These are phyloP conservation scores for Pholiota molesta DNA, from an alignment of 768 basidiomycete species.

Conservation along the genomic window DNA sequence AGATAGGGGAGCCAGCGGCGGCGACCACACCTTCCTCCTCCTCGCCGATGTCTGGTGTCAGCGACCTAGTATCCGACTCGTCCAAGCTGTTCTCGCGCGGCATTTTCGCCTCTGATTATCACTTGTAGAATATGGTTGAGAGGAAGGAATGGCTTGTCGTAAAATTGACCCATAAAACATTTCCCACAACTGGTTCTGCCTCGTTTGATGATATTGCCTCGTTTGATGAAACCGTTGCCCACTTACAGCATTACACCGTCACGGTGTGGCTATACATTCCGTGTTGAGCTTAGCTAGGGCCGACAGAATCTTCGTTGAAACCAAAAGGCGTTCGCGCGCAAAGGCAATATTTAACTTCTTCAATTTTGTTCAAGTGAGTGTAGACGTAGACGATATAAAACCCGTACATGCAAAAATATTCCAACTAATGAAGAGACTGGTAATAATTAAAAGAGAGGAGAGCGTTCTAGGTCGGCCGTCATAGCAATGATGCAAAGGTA, in stretches of 20 bases:
- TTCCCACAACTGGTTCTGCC: not conserved
- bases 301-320: not conserved
- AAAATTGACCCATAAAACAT: not conserved
- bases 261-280: no score
- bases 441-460: conserved; percentile 18
- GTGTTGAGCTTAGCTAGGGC: no score
- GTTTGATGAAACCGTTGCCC: not conserved
- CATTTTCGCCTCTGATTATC: conserved; percentile 36
- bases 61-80: conserved; percentile 68
- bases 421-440: conserved; percentile 14
- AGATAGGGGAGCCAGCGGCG: conserved; percentile 9
- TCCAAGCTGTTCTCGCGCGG: conserved; percentile 69
- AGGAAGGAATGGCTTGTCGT: not conserved
- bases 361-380: conserved; percentile 20
- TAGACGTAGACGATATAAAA: conserved; percentile 21
- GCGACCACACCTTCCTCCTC: conserved; percentile 23
- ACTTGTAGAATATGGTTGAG: not conserved
- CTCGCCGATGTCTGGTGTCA: conserved; percentile 67
- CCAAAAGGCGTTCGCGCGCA: no score
- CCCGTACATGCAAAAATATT: conserved; percentile 23
- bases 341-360: conserved; percentile 15
- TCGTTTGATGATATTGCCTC: conserved; percentile 1
- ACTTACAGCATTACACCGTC: no score
- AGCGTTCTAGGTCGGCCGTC: conserved; percentile 18
- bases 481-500: conserved; percentile 21